Evolutionary conservation across 2,329 filamentous ascomycete genomes (phyloP), one percentile per base, ranked within the genome.

Genomic region (Tolypocladium endophyticum): DNA sequence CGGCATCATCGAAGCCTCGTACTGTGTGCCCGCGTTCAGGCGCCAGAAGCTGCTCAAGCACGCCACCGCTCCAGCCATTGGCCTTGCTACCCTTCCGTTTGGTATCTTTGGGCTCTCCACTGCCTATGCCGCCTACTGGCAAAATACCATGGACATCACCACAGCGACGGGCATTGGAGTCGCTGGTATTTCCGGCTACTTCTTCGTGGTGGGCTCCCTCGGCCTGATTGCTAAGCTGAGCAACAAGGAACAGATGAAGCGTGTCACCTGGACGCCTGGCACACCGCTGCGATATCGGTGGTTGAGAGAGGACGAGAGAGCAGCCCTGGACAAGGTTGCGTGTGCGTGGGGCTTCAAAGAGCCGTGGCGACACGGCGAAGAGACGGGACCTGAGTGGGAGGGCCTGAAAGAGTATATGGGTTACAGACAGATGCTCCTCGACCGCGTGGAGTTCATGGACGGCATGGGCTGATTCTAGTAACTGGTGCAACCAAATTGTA

Each of bases 331-430:
- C 76, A 86, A 84, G 69, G 84, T 99, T 60, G 92, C 92, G 0
- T 84, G 87, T 64, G 88, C 90, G 0, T 99, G 94, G 90, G 94
- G 94, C 0, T 99, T 97, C 75, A 87, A 88, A 67, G 90, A 96
- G 71, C 74, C 79, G 35, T 87, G 84, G 77, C 86, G 87, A 70
- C 83, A 89, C 69, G 94, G 94, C 1, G 92, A 97, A 70, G 94
- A 99, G 75, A 89, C 92, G 64, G 93, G 94, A 0, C 81, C 86
- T 58, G 93, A 97, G 63, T 99, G 94, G 90, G 88, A 95, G 67
- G 84, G 82, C 38, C 77, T 99, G 63, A 85, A 87, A 65, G 90
- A 97, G 75, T 94, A 91, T 75, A 85, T 92, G 67, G 85, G 89
- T 43, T 81, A 88, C 68, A 87, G 89, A 69, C 88, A 89, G 35